These are phyloP conservation scores for Hyphopichia fennica DNA, from an alignment of 1,139 yeast species.

Conservation along the genomic window DNA sequence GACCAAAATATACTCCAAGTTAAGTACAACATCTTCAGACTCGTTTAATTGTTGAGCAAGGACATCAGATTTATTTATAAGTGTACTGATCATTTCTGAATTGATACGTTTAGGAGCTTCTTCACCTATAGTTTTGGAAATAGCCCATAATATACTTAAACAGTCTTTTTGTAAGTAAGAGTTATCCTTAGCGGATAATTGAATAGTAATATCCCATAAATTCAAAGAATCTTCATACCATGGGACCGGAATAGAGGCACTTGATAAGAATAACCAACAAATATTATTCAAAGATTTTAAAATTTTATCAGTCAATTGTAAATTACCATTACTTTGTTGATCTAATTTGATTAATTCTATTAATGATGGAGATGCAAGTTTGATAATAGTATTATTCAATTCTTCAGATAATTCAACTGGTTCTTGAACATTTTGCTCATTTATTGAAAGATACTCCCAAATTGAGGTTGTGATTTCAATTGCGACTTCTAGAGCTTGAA, in stretches of 20 bases:
- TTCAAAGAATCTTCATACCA: conserved; percentile 33
- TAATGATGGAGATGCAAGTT: conserved; percentile 40
- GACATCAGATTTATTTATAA: conserved; percentile 21
- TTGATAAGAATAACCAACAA: conserved; percentile 50
- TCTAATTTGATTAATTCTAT: conserved; percentile 37
- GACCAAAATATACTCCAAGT: conserved; percentile 26
- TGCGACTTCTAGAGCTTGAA: conserved; percentile 66
- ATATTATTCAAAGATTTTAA: conserved; percentile 71
- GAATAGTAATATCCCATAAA: conserved; percentile 39
- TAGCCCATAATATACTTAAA: conserved; percentile 64
- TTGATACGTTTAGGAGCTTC: conserved; percentile 23
- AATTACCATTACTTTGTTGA: conserved; percentile 18
- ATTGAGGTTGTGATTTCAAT: conserved; percentile 75
- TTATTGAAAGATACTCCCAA: conserved; percentile 55
- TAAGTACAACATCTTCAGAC: conserved; percentile 13
- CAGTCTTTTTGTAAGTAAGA: conserved; percentile 41
- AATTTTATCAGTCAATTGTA: conserved; percentile 51
- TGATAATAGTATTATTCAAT: conserved; percentile 25
- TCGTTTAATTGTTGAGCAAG: conserved; percentile 10
- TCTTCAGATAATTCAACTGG: conserved; percentile 23
- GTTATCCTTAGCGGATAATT: conserved; percentile 19
- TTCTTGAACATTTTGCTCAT: conserved; percentile 21
- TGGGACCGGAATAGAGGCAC: conserved; percentile 31
- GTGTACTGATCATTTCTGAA: conserved; percentile 22
- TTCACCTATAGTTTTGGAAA: conserved; percentile 46